phyloP scores from a whole-genome alignment of 1,139 yeast genomes.

The Debaryomyces sp. region DNA sequence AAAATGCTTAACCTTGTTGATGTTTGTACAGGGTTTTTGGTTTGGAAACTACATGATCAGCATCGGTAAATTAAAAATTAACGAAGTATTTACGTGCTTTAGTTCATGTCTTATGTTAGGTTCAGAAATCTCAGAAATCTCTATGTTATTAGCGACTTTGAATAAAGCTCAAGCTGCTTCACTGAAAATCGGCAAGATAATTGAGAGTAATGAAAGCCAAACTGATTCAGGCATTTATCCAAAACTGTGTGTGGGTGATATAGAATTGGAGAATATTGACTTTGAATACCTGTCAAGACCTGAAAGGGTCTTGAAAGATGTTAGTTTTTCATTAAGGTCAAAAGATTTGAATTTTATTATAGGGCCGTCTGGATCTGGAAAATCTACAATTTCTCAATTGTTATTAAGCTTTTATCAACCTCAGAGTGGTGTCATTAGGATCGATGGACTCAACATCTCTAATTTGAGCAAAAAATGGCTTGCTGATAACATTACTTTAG shows the following conservation, averaged over 20 bases:
- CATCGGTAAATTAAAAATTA: constrained; percentile 50
- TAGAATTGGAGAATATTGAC: constrained; percentile 52
- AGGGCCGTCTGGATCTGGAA: constrained; percentile 92
- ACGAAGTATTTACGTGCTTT: constrained; percentile 78
- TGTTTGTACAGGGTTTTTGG: constrained; percentile 93
- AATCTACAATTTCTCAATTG: constrained; percentile 74
- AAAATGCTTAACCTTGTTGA: constrained; percentile 59
- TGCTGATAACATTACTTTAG: constrained; percentile 62
- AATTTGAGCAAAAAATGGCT: constrained; percentile 55
- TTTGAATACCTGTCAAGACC: constrained; percentile 67
- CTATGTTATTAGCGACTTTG: constrained; percentile 56
- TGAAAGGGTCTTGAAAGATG: constrained; percentile 45
- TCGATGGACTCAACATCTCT: constrained; percentile 56
- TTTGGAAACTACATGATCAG: constrained; percentile 74
- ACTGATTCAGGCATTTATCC: constrained; percentile 30
- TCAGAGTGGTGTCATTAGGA: constrained; percentile 61
- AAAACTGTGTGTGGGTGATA: constrained; percentile 40
- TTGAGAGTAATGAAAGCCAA: constrained; percentile 14
- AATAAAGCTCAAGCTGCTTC: constrained; percentile 70
- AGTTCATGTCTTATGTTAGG: constrained; percentile 78
- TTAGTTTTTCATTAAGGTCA: constrained; percentile 48
- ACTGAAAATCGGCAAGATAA: constrained; percentile 34
- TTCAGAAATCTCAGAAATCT: constrained; percentile 51
- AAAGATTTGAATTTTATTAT: constrained; percentile 62
- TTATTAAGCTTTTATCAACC: constrained; percentile 60